Base-by-base conservation (phyloP, 768 basidiomycete species). In the Podaxis sp. region DNA sequence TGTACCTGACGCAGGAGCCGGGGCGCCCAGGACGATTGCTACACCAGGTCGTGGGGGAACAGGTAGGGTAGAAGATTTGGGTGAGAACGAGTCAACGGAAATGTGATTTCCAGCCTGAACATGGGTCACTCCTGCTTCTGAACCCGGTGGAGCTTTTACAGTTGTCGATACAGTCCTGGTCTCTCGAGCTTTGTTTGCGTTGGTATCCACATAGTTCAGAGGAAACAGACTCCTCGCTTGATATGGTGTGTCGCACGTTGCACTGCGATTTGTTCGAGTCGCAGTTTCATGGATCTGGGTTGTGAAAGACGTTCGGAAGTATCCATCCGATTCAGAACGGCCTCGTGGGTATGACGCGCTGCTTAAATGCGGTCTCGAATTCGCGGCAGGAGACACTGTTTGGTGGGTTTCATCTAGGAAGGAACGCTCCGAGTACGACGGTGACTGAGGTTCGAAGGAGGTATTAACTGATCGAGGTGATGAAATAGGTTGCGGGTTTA, bases 181-280 rank as follows among this genome's bases (percentile, higher is more conserved):
- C 28, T 56, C 44, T n/a, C 22, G 46, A 4, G 55, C 46, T 30
- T 63, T 52, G 13, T 28, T 30, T 13, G 15, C 46, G 28, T 40
- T 19, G 39, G n/a, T 38, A 12, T 63, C 48, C 12, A 63, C 36
- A 40, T 63, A 57, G 7, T 48, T 56, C 24, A 63, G 46, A 28
- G 54, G 46, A 36, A 63, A 63, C 36, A 63, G 22, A 28, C n/a
- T 63, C 28, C 48, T 56, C 38, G 61, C 30, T 22, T 38, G 51
- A 17, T 61, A 24, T 12, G 51, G 52, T 3, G 3, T 51, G 19
- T 17, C 44, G 36, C 28, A 49, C 1, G 46, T 19, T 9, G 54
- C 19, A 12, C 13, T 39, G 1, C 46, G 54, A 4, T 15, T 51
- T 2, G 54, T 15, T 8, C 40, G 48, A 56, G 49, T 22, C 19